Evolutionary conservation across 2,329 filamentous ascomycete genomes (phyloP).

Genomic region (Metarhizium rileyi): DNA sequence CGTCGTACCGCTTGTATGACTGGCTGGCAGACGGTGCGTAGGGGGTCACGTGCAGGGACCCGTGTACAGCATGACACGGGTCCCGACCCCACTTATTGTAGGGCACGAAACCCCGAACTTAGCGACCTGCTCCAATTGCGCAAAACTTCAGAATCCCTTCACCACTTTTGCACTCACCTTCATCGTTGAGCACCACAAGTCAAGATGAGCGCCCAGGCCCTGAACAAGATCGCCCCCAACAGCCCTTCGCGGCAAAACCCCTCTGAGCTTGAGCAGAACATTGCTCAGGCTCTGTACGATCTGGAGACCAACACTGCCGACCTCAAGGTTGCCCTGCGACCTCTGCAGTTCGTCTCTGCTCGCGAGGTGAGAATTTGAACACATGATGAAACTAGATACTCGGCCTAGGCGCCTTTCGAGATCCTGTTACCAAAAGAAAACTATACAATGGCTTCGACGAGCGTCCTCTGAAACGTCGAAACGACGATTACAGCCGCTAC

Average conservation of each 20-base stretch:
- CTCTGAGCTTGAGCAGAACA: slow-evolving; percentile 93
- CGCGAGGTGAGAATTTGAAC: slow-evolving; percentile 79
- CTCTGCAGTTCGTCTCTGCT: slow-evolving; percentile 97
- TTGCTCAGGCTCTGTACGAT: slow-evolving; percentile 95
- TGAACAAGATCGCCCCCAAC: slow-evolving; percentile 98
- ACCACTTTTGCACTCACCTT: slow-evolving; percentile 18
- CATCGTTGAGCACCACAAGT: slow-evolving; percentile 31
- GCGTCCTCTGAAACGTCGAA: slow-evolving; percentile 9
- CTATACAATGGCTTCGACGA: slow-evolving; percentile 24
- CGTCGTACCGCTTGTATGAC: no score
- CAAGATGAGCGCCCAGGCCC: slow-evolving; percentile 58
- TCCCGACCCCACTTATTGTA: slow-evolving; percentile 9
- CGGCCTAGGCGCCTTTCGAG: slow-evolving; percentile 16
- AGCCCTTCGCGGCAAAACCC: slow-evolving; percentile 93
- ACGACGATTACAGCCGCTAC: not conserved
- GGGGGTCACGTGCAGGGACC: not conserved
- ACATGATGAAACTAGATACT: slow-evolving; percentile 15
- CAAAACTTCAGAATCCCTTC: slow-evolving; percentile 21
- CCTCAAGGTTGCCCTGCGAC: slow-evolving; percentile 90
- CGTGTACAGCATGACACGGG: not conserved
- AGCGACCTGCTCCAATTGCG: slow-evolving; percentile 21
- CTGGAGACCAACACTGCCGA: slow-evolving; percentile 99
- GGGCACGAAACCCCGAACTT: slow-evolving; percentile 34
- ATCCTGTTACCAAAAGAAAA: slow-evolving; percentile 34
- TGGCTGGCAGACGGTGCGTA: no score